phyloP scores from a whole-genome alignment of 139 green algal species.

The Spirogloea muscicola region DNA sequence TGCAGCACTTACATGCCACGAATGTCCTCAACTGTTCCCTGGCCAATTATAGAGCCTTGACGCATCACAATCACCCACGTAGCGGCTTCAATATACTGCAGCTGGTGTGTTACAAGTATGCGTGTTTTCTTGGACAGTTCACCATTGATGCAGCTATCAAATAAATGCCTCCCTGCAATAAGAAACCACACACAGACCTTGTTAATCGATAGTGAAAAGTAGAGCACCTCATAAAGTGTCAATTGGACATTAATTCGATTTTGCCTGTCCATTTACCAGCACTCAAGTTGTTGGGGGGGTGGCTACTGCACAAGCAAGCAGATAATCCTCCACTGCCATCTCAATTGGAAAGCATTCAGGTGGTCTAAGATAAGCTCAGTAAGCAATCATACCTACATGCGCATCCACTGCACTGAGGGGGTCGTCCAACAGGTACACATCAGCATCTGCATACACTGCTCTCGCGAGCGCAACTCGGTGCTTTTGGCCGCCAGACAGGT shows the following conservation, averaged over 20 bases:
- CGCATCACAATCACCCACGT: conserved; percentile 35
- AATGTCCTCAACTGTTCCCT: conserved; percentile 44
- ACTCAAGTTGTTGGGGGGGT: no score
- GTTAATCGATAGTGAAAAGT: no score
- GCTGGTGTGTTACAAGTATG: conserved; percentile 78
- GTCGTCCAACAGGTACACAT: conserved; percentile 48
- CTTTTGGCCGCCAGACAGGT: conserved; percentile 52
- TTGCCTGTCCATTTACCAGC: no score
- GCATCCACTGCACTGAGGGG: conserved; percentile 44
- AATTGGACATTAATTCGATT: no score
- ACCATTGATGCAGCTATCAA: conserved; percentile 59
- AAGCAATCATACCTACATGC: conserved; percentile 40
- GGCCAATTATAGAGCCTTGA: conserved; percentile 3
- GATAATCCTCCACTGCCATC: no score
- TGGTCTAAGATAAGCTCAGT: no score
- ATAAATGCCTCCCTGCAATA: conserved; percentile 61
- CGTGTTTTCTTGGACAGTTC: conserved; percentile 62
- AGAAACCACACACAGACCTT: neutral
- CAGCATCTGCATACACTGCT: conserved; percentile 62
- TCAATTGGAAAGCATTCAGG: no score
- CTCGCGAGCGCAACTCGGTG: conserved; percentile 64
- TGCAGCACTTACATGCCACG: neutral
- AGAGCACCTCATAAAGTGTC: no score
- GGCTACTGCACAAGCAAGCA: no score
- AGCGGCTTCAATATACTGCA: conserved; percentile 46